Percentiles rank a stretch among this genome's conserved stretches.
These are phyloP conservation scores for Suillus subaureus DNA, from an alignment of 768 basidiomycete genomes.

Conservation along the genomic window DNA sequence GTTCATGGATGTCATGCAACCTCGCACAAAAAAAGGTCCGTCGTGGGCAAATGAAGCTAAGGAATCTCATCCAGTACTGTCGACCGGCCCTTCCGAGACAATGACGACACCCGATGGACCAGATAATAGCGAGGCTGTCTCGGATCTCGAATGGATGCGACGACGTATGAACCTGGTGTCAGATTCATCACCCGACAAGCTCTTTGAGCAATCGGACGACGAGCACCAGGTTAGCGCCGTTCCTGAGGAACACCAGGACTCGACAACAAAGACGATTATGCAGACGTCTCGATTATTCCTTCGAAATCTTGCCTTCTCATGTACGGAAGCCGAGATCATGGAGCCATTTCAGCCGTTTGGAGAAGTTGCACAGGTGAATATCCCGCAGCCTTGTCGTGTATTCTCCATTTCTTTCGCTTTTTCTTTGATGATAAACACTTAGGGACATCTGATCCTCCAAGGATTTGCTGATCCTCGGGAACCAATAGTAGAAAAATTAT, in stretches of 20 bases:
- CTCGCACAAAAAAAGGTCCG: constrained; percentile 50
- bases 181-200: constrained; percentile 44
- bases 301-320: constrained; percentile 92
- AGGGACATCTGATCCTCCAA: constrained; percentile 52
- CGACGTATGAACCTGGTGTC: constrained; percentile 51
- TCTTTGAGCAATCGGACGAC: constrained; percentile 65
- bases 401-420: constrained; percentile 6
- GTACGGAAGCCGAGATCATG: constrained; percentile 69
- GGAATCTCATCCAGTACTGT: constrained; percentile 16
- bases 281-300: constrained; percentile 84
- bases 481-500: constrained; percentile 56
- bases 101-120: constrained; percentile 4
- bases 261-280: constrained; percentile 53
- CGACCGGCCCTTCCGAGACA: neutral
- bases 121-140: constrained; percentile 40
- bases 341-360: constrained; percentile 72
- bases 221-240: constrained; percentile 36
- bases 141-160: constrained; percentile 79
- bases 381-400: neutral
- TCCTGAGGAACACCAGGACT: constrained; percentile 30
- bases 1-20: constrained; percentile 78
- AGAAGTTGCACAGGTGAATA: constrained; percentile 71
- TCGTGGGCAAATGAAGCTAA: constrained; percentile 66
- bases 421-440: constrained; percentile 44
- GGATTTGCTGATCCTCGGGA: constrained; percentile 46